Conservation (phyloP, 2,329 filamentous ascomycete genomes). For the Cephalotrichum gorgonifer region DNA sequence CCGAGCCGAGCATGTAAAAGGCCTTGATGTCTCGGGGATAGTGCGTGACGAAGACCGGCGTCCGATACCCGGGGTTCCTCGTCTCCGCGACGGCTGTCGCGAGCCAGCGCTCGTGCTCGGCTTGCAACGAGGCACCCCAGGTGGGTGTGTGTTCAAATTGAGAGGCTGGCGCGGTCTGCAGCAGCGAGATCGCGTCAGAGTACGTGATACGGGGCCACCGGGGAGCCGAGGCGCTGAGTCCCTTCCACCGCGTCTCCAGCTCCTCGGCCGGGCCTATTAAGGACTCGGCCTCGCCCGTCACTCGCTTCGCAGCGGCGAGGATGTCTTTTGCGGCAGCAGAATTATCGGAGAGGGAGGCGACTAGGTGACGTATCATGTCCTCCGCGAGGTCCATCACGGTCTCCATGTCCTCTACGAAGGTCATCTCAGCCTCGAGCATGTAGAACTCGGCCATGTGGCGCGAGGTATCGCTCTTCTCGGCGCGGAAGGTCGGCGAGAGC, state of each 20-base stretch:
- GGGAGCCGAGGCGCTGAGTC: slow-evolving; percentile 37
- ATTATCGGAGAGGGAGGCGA: slow-evolving; percentile 25
- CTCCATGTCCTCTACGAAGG: slow-evolving; percentile 61
- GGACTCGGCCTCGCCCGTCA: slow-evolving; percentile 23
- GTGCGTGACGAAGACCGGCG: slow-evolving; percentile 83
- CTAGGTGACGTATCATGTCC: slow-evolving; percentile 55
- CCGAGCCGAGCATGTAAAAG: slow-evolving; percentile 55
- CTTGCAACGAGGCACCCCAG: slow-evolving; percentile 68
- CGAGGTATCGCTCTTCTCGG: slow-evolving; percentile 85
- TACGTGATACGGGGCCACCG: slow-evolving; percentile 80
- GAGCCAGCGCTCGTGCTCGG: slow-evolving; percentile 87
- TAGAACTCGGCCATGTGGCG: slow-evolving; percentile 96
- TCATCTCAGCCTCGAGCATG: slow-evolving; percentile 90
- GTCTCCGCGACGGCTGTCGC: slow-evolving; percentile 52
- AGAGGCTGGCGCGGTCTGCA: slow-evolving; percentile 43
- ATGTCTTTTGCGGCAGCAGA: slow-evolving; percentile 33
- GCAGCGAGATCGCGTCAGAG: slow-evolving; percentile 59
- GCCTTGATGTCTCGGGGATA: slow-evolving; percentile 86
- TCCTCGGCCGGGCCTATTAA: slow-evolving; percentile 27
- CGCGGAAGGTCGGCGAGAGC: slow-evolving; percentile 84
- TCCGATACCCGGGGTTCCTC: slow-evolving; percentile 30
- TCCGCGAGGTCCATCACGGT: slow-evolving; percentile 74
- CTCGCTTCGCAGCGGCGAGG: slow-evolving; percentile 20
- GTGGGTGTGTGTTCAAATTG: slow-evolving; percentile 58
- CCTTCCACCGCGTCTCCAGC: slow-evolving; percentile 62